Evolutionary conservation across 371 early-diverging fungal genomes (phyloP).

Genomic region (Massospora cicadina): DNA sequence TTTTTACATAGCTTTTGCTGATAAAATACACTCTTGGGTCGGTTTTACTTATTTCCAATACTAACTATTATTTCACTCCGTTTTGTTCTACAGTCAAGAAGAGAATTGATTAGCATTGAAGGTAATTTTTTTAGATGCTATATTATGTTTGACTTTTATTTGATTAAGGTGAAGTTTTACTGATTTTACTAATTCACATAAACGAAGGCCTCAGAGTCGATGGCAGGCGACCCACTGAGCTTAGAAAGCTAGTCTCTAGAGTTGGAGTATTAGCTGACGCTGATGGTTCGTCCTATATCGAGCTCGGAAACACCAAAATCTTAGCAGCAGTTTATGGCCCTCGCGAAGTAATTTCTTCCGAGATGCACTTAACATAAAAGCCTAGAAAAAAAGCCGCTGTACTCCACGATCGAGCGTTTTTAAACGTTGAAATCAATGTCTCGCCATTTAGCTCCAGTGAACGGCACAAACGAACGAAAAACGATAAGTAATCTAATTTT

Average conservation of each 20-base stretch:
- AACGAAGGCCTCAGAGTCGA: conserved; percentile 69
- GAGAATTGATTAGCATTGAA: conserved; percentile 5
- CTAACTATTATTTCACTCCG: too few relatives aligned
- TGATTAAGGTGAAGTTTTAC: too few relatives aligned
- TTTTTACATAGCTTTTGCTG: too few relatives aligned
- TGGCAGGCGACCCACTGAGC: conserved; percentile 79
- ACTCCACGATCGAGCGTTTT: conserved; percentile 56
- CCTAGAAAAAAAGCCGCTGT: conserved; percentile 34
- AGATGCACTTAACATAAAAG: conserved; percentile 15
- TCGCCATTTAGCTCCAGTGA: conserved; percentile 86
- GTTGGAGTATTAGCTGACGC: conserved; percentile 64
- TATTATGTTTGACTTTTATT: too few relatives aligned
- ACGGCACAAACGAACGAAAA: conserved; percentile 56
- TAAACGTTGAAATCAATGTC: conserved; percentile 78
- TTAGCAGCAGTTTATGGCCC: conserved; percentile 89
- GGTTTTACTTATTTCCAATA: too few relatives aligned
- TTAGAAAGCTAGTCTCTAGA: conserved; percentile 63
- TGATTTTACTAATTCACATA: background rate
- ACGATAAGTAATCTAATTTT: conserved; percentile 46
- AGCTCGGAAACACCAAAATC: conserved; percentile 90
- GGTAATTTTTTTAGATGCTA: conserved; percentile 1
- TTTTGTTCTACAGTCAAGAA: conserved; percentile 7
- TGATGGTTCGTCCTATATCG: conserved; percentile 86
- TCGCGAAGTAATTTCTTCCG: conserved; percentile 37
- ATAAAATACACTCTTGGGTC: too few relatives aligned